Percentiles rank a stretch among this genome's conserved stretches.
Evolutionary conservation across 192 early-diverging fungal species (phyloP).

Genomic region (Ramicandelaber brevisporus): DNA sequence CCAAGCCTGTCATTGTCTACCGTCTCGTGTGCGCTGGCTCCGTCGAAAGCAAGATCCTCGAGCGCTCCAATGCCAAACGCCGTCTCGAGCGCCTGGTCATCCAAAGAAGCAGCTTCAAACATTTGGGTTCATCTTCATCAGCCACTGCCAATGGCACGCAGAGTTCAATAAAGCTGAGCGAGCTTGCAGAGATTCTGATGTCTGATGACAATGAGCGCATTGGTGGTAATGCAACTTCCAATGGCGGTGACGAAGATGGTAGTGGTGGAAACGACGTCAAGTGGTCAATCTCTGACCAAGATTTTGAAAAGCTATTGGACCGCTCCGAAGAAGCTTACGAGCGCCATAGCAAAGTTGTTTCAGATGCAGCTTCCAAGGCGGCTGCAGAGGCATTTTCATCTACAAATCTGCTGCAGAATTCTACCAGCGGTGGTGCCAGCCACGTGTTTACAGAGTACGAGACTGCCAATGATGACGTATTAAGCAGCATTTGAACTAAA

Average conservation of each 20-base stretch:
- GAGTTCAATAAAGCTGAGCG: constrained; percentile 22
- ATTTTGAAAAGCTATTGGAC: constrained; percentile 15
- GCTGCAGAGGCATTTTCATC: too few relatives aligned
- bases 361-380: too few relatives aligned
- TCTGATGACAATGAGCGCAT: constrained; percentile 46
- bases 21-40: constrained; percentile 62
- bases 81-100: constrained; percentile 89
- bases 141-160: neutral
- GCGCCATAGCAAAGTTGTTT: neutral
- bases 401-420: too few relatives aligned
- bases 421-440: too few relatives aligned
- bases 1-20: constrained; percentile 73
- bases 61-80: constrained; percentile 57
- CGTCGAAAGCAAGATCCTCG: constrained; percentile 62
- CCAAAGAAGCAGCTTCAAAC: constrained; percentile 59
- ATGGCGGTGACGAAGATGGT: constrained; percentile 11
- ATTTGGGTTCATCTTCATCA: neutral
- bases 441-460: too few relatives aligned
- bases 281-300: constrained; percentile 3
- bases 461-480: too few relatives aligned
- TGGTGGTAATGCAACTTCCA: too few relatives aligned
- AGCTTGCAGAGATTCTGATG: constrained; percentile 46
- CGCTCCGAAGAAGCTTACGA: constrained; percentile 12
- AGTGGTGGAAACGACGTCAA: constrained; percentile 1
- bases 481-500: too few relatives aligned